These are phyloP conservation scores for Rhynchosporium graminicola DNA, from an alignment of 2,329 filamentous ascomycete species.

Conservation along the genomic window DNA sequence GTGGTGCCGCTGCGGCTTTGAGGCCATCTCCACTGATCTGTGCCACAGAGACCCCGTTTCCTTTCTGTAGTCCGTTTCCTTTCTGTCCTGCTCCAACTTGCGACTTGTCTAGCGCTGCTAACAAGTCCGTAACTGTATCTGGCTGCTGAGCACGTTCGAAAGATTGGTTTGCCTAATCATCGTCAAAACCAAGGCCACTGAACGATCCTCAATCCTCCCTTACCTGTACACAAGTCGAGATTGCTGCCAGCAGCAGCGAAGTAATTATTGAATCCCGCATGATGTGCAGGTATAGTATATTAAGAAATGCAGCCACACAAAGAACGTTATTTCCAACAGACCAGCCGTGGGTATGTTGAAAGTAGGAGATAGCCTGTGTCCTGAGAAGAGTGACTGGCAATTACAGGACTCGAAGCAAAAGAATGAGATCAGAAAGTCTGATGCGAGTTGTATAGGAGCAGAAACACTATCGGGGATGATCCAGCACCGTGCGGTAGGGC, in stretches of 20 bases:
- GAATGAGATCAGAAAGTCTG: conserved; percentile 23
- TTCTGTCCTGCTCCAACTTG: conserved; percentile 15
- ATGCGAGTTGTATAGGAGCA: conserved; percentile 20
- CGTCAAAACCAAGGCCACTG: conserved; percentile 16
- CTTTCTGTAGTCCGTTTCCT: conserved; percentile 13
- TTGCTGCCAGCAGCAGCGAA: conserved; percentile 28
- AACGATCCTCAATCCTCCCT: neutral
- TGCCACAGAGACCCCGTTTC: conserved; percentile 4
- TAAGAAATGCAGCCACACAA: conserved; percentile 23
- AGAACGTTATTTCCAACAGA: conserved; percentile 31
- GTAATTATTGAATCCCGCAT: conserved; percentile 34
- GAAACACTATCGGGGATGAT: conserved; percentile 32
- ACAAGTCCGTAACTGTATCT: conserved; percentile 29
- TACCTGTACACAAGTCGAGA: conserved; percentile 33
- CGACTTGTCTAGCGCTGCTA: conserved; percentile 30
- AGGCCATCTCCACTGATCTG: neutral
- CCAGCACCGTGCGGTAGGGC: conserved; percentile 31
- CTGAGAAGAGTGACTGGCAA: conserved; percentile 36
- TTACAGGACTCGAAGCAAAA: conserved; percentile 33
- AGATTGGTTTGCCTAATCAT: conserved; percentile 21
- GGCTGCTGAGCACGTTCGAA: conserved; percentile 19
- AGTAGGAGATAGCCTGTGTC: conserved; percentile 25
- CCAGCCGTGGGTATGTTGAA: conserved; percentile 36
- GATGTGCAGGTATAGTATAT: conserved; percentile 12
- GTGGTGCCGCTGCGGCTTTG: neutral